Evolutionary conservation across 179 eudicot genomes (phyloP).

Genomic region (Beta corolliflora): DNA sequence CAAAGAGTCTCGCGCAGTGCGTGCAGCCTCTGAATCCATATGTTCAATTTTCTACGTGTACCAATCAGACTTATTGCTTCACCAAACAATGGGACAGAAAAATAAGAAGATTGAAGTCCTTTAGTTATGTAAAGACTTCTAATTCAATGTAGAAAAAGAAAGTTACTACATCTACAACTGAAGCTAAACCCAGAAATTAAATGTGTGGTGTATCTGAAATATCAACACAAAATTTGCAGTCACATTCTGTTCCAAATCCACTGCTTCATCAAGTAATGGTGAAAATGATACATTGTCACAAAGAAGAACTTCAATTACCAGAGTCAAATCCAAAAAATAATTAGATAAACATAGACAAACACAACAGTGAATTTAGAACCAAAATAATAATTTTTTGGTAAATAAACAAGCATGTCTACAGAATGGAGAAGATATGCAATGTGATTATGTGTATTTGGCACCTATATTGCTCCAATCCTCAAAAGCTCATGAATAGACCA

Average conservation of each 20-base stretch:
- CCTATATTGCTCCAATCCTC: neutral
- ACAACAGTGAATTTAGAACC: neutral
- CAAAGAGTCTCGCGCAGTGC: slow-evolving; percentile 66
- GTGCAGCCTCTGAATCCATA: slow-evolving; percentile 73
- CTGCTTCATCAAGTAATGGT: too few relatives aligned
- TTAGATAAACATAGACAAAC: neutral
- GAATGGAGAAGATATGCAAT: neutral
- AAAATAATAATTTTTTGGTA: too few relatives aligned
- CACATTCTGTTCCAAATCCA: too few relatives aligned
- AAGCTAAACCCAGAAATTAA: too few relatives aligned
- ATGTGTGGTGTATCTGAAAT: too few relatives aligned
- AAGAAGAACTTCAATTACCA: too few relatives aligned
- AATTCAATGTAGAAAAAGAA: neutral
- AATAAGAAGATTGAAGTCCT: neutral
- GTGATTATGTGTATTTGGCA: neutral
- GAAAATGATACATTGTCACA: neutral
- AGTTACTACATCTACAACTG: neutral
- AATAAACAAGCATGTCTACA: too few relatives aligned
- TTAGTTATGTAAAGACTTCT: neutral
- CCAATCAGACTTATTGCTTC: neutral
- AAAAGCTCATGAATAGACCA: neutral
- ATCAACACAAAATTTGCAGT: too few relatives aligned
- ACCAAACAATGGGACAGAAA: neutral
- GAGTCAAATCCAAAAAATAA: too few relatives aligned
- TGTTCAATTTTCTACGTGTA: neutral